Conservation (phyloP, 1,139 yeast species). For the Scheffersomyces lignicola region DNA sequence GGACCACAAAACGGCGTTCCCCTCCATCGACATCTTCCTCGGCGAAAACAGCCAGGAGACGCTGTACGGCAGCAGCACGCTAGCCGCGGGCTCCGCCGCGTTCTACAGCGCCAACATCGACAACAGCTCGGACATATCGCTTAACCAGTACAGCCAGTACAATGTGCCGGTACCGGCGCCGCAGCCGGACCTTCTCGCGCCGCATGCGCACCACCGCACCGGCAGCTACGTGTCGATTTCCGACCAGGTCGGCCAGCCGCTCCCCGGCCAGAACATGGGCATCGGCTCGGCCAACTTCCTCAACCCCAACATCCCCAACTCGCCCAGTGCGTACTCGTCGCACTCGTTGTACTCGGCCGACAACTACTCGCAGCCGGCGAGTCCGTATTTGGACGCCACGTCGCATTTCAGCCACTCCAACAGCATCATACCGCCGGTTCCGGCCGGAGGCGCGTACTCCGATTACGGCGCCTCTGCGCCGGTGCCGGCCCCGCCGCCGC, state of each 20-base stretch:
- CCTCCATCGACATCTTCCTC: conserved; percentile 1
- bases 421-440: conserved; percentile 11
- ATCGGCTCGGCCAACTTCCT: conserved; percentile 10
- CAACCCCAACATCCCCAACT: conserved; percentile 19
- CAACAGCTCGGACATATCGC: conserved; percentile 3
- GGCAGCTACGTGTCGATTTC: conserved; percentile 1
- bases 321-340: conserved; percentile 21
- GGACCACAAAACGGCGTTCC: conserved; percentile 1
- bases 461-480: conserved; percentile 27
- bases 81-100: not conserved
- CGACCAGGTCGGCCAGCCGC: not conserved
- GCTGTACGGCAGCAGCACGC: not conserved
- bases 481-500: too few species aligned
- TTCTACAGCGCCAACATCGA: not conserved
- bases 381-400: conserved; percentile 42
- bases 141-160: not conserved
- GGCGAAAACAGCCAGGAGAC: too few species aligned
- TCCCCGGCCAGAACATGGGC: conserved; percentile 5
- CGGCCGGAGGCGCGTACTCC: conserved; percentile 11
- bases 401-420: conserved; percentile 29
- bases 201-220: conserved; percentile 5
- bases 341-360: conserved; percentile 36
- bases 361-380: conserved; percentile 38
- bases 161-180: too few species aligned
- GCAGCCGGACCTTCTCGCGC: conserved; percentile 13